Conservation (phyloP, 75 land plant species). For the Ceratopteris richardii region DNA sequence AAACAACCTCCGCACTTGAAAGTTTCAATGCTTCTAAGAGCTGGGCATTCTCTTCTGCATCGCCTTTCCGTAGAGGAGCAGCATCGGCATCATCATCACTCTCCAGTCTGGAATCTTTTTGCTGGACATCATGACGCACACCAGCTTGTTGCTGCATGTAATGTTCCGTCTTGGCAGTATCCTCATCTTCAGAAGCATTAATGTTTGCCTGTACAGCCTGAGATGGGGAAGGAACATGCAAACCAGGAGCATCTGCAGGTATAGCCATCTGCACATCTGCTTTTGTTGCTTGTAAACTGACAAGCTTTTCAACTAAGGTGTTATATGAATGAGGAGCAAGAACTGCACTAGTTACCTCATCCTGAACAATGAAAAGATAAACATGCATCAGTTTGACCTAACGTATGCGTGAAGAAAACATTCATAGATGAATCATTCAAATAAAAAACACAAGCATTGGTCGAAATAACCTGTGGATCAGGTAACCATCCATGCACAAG, state of each 20-base stretch:
- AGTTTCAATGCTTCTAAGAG: slow-evolving; percentile 50
- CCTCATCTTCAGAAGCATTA: slow-evolving; percentile 60
- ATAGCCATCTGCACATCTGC: slow-evolving; percentile 9
- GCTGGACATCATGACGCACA: no score
- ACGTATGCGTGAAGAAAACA: no score
- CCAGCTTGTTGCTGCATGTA: slow-evolving; percentile 20
- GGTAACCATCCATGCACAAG: slow-evolving; percentile 96
- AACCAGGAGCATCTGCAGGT: slow-evolving; percentile 54
- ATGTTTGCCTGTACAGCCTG: slow-evolving; percentile 40
- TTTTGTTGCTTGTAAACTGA: slow-evolving; percentile 51
- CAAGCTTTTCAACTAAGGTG: slow-evolving; percentile 70
- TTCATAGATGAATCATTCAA: no score
- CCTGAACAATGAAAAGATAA: slow-evolving; percentile 44
- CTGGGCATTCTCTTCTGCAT: slow-evolving; percentile 67
- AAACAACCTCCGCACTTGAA: slow-evolving; percentile 24
- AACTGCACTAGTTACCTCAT: slow-evolving; percentile 51
- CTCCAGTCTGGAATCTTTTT: no score
- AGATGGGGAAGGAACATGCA: slow-evolving; percentile 87
- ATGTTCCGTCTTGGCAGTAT: slow-evolving; percentile 27
- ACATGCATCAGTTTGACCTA: no score
- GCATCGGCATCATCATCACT: no score
- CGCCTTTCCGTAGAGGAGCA: slow-evolving; percentile 29
- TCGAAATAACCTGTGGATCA: slow-evolving; percentile 79
- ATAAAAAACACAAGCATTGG: no score
- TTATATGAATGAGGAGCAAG: slow-evolving; percentile 84